Conservation (phyloP, 441 rosid species). For the Croton laevigatus region DNA sequence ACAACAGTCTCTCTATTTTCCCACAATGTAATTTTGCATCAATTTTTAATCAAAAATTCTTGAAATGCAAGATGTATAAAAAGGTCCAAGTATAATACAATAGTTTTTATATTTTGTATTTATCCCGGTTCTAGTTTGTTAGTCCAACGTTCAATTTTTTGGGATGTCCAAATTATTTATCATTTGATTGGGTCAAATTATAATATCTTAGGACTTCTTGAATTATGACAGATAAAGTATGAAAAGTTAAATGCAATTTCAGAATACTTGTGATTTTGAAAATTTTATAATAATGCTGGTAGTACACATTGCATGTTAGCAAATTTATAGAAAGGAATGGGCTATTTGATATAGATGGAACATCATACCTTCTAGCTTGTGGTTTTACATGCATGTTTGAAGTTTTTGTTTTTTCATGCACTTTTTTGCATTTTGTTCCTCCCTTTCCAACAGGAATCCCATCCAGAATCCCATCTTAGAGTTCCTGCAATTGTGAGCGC, state of each 20-base stretch:
- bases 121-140: neutral
- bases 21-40: slow-evolving; percentile 1
- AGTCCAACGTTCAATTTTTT: neutral
- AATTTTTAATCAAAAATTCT: neutral
- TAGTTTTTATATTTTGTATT: too few relatives aligned
- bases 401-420: neutral
- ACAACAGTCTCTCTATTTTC: neutral
- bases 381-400: neutral
- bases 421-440: neutral
- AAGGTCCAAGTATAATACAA: neutral
- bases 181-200: neutral
- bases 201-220: neutral
- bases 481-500: slow-evolving; percentile 88
- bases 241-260: neutral
- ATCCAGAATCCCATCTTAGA: slow-evolving; percentile 94
- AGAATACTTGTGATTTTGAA: neutral
- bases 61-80: neutral
- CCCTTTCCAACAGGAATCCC: slow-evolving; percentile 59
- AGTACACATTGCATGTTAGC: neutral
- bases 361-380: neutral
- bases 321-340: too few relatives aligned
- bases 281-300: neutral
- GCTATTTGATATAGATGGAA: neutral
- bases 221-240: neutral
- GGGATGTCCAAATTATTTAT: neutral